Evolutionary conservation across 2,329 filamentous ascomycete species (phyloP).

Genomic region (Endothia cerciana): DNA sequence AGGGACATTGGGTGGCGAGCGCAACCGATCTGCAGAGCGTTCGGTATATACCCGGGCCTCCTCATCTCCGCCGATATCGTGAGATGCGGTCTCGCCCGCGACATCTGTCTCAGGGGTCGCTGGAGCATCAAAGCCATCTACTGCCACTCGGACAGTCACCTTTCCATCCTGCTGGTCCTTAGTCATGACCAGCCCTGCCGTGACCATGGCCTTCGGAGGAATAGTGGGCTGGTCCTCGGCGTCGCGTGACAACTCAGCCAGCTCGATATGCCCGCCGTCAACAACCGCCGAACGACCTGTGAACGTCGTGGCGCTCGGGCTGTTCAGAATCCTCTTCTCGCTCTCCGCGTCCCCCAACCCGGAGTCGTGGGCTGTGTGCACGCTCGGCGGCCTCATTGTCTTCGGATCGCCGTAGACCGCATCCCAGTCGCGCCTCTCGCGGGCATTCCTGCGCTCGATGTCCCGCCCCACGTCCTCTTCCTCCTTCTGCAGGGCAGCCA

Average conservation of each 20-base stretch:
- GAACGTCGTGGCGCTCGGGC: slow-evolving; percentile 41
- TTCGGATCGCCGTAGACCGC: slow-evolving; percentile 67
- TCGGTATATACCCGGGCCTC: slow-evolving; percentile 37
- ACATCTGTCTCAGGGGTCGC: slow-evolving; percentile 34
- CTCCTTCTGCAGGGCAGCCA: slow-evolving; percentile 60
- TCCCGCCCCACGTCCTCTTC: slow-evolving; percentile 73
- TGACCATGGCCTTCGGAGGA: slow-evolving; percentile 37
- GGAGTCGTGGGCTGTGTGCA: slow-evolving; percentile 50
- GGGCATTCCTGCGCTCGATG: slow-evolving; percentile 63
- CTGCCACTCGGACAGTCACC: slow-evolving; percentile 57
- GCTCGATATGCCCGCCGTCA: slow-evolving; percentile 55
- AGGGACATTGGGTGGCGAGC: slow-evolving; percentile 43
- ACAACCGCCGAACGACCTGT: slow-evolving; percentile 44
- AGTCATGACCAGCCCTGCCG: slow-evolving; percentile 47
- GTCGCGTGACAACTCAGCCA: slow-evolving; percentile 51
- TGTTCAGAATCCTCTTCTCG: slow-evolving; percentile 47
- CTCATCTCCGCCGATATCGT: slow-evolving; percentile 36
- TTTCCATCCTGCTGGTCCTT: slow-evolving; percentile 48
- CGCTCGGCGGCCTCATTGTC: slow-evolving; percentile 38
- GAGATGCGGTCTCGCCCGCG: slow-evolving; percentile 36
- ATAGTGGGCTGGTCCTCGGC: slow-evolving; percentile 32
- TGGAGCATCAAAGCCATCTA: slow-evolving; percentile 49
- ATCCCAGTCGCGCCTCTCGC: slow-evolving; percentile 75
- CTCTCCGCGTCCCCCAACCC: slow-evolving; percentile 53
- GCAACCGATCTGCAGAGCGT: slow-evolving; percentile 35